Evolutionary conservation across 495 filamentous ascomycete species (phyloP).

Genomic region (Usnea hakonensis): DNA sequence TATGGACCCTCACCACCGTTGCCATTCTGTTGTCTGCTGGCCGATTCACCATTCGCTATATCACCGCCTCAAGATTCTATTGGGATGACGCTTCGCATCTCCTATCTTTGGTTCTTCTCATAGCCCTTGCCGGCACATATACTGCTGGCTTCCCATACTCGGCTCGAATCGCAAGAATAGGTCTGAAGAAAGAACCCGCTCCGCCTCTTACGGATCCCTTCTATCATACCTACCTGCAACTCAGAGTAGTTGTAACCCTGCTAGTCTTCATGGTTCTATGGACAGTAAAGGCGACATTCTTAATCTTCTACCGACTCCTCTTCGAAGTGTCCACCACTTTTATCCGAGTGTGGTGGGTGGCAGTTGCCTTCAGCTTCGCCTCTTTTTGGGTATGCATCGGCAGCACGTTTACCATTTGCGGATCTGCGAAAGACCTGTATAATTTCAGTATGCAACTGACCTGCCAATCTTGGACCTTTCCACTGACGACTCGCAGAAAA

Average conservation of each 20-base stretch:
- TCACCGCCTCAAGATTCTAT: conserved; percentile 13
- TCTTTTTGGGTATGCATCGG: conserved; percentile 19
- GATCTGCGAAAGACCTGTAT: conserved; percentile 14
- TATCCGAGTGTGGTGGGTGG: conserved; percentile 15
- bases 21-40: conserved; percentile 12
- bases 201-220: conserved; percentile 14
- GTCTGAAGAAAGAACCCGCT: conserved; percentile 5
- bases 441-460: neutral
- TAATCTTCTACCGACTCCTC: conserved; percentile 17
- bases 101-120: conserved; percentile 12
- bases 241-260: conserved; percentile 6
- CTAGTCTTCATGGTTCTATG: conserved; percentile 17
- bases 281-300: conserved; percentile 17
- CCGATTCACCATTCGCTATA: conserved; percentile 15
- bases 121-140: conserved; percentile 12
- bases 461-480: neutral
- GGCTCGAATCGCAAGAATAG: conserved; percentile 10
- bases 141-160: conserved; percentile 14
- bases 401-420: conserved; percentile 16
- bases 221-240: conserved; percentile 12
- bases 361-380: conserved; percentile 12
- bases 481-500: conserved; percentile 2
- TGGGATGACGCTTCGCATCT: conserved; percentile 17
- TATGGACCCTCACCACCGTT: conserved; percentile 14
- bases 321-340: conserved; percentile 16